Percentiles rank a stretch among this genome's conserved stretches.
These are phyloP conservation scores for Metarhizium humberi DNA, from an alignment of 2,329 filamentous ascomycete genomes.

Conservation along the genomic window DNA sequence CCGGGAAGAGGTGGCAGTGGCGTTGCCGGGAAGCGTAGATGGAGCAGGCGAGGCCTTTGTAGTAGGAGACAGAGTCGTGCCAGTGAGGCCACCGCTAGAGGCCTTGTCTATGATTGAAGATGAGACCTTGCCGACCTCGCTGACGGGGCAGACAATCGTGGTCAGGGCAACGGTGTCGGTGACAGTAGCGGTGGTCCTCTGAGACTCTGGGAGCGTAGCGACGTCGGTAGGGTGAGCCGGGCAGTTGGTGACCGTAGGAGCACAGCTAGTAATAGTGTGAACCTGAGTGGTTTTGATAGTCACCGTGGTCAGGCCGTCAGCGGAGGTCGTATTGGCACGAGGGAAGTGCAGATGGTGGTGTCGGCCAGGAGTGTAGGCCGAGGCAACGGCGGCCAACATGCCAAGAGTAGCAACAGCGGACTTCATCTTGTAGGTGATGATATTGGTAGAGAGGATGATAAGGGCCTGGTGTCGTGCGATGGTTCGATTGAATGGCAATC, in stretches of 20 bases:
- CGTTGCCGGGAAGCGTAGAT: conserved; percentile 13
- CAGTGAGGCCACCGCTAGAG: conserved; percentile 26
- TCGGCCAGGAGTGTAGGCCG: conserved; percentile 26
- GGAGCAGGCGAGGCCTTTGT: background rate
- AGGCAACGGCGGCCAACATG: conserved; percentile 36
- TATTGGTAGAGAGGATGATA: background rate
- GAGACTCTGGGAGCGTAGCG: conserved; percentile 24
- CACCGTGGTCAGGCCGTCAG: conserved; percentile 25
- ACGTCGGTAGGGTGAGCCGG: conserved; percentile 23
- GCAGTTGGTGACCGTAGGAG: conserved; percentile 49
- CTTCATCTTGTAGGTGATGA: conserved; percentile 35
- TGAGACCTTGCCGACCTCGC: conserved; percentile 30
- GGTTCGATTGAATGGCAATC: background rate
- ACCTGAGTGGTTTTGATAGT: conserved; percentile 46
- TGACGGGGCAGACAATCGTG: conserved; percentile 36
- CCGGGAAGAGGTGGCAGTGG: conserved; percentile 8
- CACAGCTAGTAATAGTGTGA: conserved; percentile 49
- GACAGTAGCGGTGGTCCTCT: conserved; percentile 23
- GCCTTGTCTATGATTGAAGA: conserved; percentile 27
- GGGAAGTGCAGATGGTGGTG: conserved; percentile 23
- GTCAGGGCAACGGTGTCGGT: conserved; percentile 31
- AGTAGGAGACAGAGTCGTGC: conserved; percentile 22
- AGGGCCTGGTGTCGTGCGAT: background rate
- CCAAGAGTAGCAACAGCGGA: conserved; percentile 31
- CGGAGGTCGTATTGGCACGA: conserved; percentile 18